Evolutionary conservation across 2,329 filamentous ascomycete genomes (phyloP).

Genomic region (Plenodomus biglobosus): DNA sequence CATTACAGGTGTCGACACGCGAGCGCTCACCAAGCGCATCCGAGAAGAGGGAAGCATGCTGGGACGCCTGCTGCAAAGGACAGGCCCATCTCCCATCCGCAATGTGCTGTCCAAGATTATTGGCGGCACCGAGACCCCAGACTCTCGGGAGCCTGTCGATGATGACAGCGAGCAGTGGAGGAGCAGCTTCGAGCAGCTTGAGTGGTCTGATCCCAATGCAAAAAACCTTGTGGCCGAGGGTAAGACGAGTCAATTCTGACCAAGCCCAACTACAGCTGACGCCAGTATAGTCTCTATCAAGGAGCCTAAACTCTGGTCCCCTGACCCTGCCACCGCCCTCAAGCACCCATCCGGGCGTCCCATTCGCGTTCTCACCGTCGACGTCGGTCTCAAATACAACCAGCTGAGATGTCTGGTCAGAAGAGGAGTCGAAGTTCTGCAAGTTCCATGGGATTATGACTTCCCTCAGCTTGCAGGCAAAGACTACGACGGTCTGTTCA

Average conservation of each 20-base stretch:
- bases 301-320: constrained; percentile 81
- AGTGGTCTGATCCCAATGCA: constrained; percentile 90
- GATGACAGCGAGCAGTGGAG: constrained; percentile 47
- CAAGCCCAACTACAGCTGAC: constrained; percentile 21
- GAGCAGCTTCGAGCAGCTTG: constrained; percentile 71
- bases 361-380: constrained; percentile 86
- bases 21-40: constrained; percentile 91
- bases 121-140: constrained; percentile 38
- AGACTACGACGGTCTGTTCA: constrained; percentile 93
- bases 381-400: constrained; percentile 98
- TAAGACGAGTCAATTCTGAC: constrained; percentile 52
- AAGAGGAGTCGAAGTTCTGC: constrained; percentile 88
- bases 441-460: constrained; percentile 96
- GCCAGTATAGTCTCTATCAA: constrained; percentile 77
- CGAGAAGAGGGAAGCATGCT: constrained; percentile 95
- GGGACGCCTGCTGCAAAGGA: constrained; percentile 80
- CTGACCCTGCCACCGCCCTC: constrained; percentile 68
- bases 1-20: constrained; percentile 92
- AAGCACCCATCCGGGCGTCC: constrained; percentile 86
- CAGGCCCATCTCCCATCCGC: constrained; percentile 42
- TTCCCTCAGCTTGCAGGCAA: constrained; percentile 74
- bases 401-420: constrained; percentile 90
- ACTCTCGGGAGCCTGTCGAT: constrained; percentile 37
- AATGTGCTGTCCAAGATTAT: constrained; percentile 28
- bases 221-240: constrained; percentile 93